phyloP scores from a whole-genome alignment of 192 early-diverging fungal genomes.

The Gaertneriomyces semiglobifer region DNA sequence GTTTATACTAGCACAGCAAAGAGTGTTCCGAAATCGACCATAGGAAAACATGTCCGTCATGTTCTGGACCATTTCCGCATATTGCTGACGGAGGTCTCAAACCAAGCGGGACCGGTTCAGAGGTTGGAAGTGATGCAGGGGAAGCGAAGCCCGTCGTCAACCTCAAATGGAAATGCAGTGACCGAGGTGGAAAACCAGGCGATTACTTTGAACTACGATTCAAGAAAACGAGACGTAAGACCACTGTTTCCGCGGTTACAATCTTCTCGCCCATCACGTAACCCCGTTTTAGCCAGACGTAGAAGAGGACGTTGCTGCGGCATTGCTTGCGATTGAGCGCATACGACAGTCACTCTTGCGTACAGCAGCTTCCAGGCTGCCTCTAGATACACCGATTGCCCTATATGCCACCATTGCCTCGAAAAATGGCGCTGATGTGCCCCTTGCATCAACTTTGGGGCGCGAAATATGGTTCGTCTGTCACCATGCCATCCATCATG shows the following conservation, averaged over 20 bases:
- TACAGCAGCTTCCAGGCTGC: conserved; percentile 8
- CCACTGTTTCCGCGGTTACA: conserved; percentile 4
- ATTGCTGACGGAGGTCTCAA: conserved; percentile 9
- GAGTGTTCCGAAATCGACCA: conserved; percentile 10
- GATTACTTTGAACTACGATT: conserved; percentile 14
- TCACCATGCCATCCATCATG: conserved; percentile 36
- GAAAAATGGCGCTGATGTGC: not conserved
- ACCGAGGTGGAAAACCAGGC: not conserved
- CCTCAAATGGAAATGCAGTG: conserved; percentile 1
- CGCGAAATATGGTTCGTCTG: not conserved
- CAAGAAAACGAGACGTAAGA: conserved; percentile 21
- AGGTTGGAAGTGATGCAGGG: not conserved
- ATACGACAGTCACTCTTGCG: not conserved
- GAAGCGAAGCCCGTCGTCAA: not conserved
- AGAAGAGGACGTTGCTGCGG: not conserved
- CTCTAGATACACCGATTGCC: conserved; percentile 10
- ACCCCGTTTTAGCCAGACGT: not conserved
- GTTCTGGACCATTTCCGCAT: conserved; percentile 28
- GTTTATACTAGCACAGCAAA: conserved; percentile 1
- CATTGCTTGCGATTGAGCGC: not conserved
- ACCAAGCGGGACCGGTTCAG: conserved; percentile 1
- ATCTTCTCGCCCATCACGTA: not conserved
- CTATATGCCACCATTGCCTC: not conserved
- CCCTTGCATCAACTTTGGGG: not conserved
- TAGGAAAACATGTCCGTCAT: conserved; percentile 30